Evolutionary conservation across 2,329 filamentous ascomycete species (phyloP).

Genomic region (Tolypocladium sp.): DNA sequence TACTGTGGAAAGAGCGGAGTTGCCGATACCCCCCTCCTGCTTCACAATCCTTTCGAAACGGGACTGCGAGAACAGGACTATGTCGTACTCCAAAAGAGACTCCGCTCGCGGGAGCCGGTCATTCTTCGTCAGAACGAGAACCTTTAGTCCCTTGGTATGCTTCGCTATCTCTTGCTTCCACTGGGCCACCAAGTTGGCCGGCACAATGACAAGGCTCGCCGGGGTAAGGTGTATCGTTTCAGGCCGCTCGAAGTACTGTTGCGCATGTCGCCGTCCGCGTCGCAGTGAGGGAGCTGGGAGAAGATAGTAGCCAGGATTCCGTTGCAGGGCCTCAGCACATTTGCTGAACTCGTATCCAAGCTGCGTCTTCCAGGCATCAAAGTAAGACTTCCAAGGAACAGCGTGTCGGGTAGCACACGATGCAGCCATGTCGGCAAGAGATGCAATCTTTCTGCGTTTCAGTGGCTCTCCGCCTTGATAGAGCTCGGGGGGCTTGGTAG

Average conservation of each 20-base stretch:
- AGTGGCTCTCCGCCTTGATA: constrained; percentile 35
- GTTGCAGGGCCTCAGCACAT: constrained; percentile 47
- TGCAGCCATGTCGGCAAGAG: constrained; percentile 68
- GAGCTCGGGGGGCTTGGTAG: constrained; percentile 55
- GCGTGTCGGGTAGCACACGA: constrained; percentile 56
- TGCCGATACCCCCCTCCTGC: constrained; percentile 19
- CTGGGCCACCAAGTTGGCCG: constrained; percentile 73
- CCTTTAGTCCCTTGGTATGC: constrained; percentile 59
- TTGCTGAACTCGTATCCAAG: constrained; percentile 39
- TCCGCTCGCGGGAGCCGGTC: constrained; percentile 46
- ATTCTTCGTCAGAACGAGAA: constrained; percentile 52
- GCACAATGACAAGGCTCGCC: constrained; percentile 70
- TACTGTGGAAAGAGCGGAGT: constrained; percentile 57
- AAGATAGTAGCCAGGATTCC: constrained; percentile 52
- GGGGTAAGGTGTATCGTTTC: constrained; percentile 54
- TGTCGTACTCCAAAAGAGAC: constrained; percentile 58
- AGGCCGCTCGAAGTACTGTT: constrained; percentile 15
- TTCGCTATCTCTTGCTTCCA: constrained; percentile 76
- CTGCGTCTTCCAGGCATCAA: constrained; percentile 39
- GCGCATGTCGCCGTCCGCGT: constrained; percentile 11
- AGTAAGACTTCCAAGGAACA: constrained; percentile 60
- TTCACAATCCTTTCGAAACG: constrained; percentile 56
- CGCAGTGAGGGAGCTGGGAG: constrained; percentile 34
- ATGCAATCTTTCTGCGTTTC: constrained; percentile 40
- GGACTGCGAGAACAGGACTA: constrained; percentile 67